phyloP scores from a whole-genome alignment of 306 rosid genomes.

The Chamaecrista fasciculata region DNA sequence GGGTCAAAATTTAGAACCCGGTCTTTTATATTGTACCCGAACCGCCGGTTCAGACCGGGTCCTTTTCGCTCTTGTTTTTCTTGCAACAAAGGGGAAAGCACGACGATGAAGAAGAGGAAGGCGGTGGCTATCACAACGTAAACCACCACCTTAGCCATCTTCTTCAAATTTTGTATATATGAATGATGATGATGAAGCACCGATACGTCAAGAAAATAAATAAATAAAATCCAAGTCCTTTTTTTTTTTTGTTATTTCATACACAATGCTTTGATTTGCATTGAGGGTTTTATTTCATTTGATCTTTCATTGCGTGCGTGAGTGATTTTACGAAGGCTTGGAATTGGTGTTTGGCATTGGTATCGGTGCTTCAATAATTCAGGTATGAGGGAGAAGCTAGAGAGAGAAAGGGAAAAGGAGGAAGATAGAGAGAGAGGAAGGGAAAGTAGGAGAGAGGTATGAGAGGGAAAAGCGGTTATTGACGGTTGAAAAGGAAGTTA shows the following conservation, averaged over 20 bases:
- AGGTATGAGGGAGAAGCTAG: background rate
- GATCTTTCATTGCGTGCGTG: no score
- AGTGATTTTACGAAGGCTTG: no score
- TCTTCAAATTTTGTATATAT: background rate
- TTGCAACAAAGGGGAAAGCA: slow-evolving; percentile 24
- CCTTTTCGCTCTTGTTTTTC: background rate
- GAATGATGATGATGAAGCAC: slow-evolving; percentile 6
- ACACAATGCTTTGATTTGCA: background rate
- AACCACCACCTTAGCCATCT: slow-evolving; percentile 78
- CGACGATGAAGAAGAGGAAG: slow-evolving; percentile 41
- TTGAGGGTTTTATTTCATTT: no score
- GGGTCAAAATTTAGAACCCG: slow-evolving; percentile 51
- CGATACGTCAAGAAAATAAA: background rate
- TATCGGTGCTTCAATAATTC: background rate
- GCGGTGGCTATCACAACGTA: slow-evolving; percentile 53
- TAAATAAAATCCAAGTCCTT: no score
- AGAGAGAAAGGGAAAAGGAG: background rate
- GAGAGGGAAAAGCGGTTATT: slow-evolving; percentile 36
- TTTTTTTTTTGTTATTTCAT: no score
- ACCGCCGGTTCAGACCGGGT: slow-evolving; percentile 43
- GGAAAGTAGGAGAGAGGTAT: background rate
- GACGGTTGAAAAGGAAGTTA: slow-evolving; percentile 28
- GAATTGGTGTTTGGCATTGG: background rate
- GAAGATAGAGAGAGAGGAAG: no score
- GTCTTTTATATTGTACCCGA: slow-evolving; percentile 39